Evolutionary conservation across 2,329 filamentous ascomycete species (phyloP), one percentile per base, ranked within the genome.

Genomic region (Parafenestella ontariensis): DNA sequence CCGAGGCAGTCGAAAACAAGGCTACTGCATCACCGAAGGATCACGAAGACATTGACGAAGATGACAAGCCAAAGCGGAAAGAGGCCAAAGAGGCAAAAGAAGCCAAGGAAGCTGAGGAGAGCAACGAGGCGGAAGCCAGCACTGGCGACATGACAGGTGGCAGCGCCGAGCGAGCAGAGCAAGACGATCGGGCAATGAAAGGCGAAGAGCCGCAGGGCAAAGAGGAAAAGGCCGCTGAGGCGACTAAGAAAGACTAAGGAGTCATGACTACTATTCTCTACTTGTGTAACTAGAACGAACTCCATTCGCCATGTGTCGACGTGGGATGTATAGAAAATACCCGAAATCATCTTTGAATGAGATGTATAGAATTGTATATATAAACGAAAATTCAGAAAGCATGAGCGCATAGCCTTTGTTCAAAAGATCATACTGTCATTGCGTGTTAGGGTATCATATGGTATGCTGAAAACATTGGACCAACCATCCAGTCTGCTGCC

Each of bases 1-100:
- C 91, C 70, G 85, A 92, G 73, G 86, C 89, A 75, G 65, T 68
- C 21, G 91, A 90, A 77, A 87, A 90, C 75, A 87, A 87, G 69
- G 90, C 90, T 11, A 84, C 90, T 46, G 84, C 88, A 31, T 89
- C 89, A 8, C 90, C 90, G 1, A 90, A 92, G 71, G 95, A 98
- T 68, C 87, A 88, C 26, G 91, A 96, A 58, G 86, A 98, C 73
- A 98, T 98, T 66, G 94, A 98, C 70, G 95, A 98, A 77, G 92
- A 94, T 80, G 92, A 96, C 62, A 90, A 92, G 74, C 85, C 88
- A 5, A 67, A 69, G 52, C 51, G 49, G 34, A 46, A 54, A 13
- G 56, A 56, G 21, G n/a, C n/a, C n/a, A n/a, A n/a, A n/a, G n/a
- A n/a, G 56, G 53, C 55, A 1, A 59, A 58, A 40, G 64, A 68